Percentiles rank a stretch among this genome's conserved stretches.
These are phyloP conservation scores for Sindora glabra DNA, from an alignment of 306 rosid genomes.

Conservation along the genomic window DNA sequence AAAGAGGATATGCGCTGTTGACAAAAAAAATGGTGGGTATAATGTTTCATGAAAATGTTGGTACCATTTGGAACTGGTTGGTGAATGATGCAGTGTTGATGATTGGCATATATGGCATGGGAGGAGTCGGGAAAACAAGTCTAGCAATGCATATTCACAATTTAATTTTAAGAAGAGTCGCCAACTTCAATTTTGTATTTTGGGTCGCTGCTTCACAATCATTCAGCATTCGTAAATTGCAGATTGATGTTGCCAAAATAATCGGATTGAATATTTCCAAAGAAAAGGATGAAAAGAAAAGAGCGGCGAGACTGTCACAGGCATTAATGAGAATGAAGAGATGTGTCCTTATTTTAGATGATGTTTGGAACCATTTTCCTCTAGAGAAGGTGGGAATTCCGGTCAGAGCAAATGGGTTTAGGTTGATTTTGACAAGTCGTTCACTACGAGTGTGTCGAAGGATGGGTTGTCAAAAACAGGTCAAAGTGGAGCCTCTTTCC, in stretches of 20 bases:
- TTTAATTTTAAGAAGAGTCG: not conserved
- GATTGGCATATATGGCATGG: conserved; percentile 30
- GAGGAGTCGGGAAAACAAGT: conserved; percentile 32
- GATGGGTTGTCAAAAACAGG: not conserved
- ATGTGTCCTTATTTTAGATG: conserved; percentile 21
- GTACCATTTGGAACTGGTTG: conserved; percentile 12
- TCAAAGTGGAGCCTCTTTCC: conserved; percentile 9
- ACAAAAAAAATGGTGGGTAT: conserved; percentile 18
- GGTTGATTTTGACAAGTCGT: conserved; percentile 11
- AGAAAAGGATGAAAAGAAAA: conserved; percentile 8
- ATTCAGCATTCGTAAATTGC: conserved; percentile 20
- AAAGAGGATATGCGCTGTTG: conserved; percentile 18
- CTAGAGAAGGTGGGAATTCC: conserved; percentile 18
- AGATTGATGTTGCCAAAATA: conserved; percentile 16
- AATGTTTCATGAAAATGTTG: conserved; percentile 3
- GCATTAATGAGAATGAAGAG: not conserved
- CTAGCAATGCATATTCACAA: conserved; percentile 24
- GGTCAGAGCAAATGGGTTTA: not conserved
- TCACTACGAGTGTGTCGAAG: conserved; percentile 20
- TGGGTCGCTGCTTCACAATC: conserved; percentile 20
- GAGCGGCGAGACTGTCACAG: conserved; percentile 16
- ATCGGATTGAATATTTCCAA: conserved; percentile 7
- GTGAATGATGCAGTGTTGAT: conserved; percentile 3
- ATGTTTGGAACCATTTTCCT: conserved; percentile 13
- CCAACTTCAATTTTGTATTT: not conserved